Evolutionary conservation across 768 basidiomycete genomes (phyloP), one percentile per base, ranked within the genome.

Genomic region (Lentinula aciculospora): DNA sequence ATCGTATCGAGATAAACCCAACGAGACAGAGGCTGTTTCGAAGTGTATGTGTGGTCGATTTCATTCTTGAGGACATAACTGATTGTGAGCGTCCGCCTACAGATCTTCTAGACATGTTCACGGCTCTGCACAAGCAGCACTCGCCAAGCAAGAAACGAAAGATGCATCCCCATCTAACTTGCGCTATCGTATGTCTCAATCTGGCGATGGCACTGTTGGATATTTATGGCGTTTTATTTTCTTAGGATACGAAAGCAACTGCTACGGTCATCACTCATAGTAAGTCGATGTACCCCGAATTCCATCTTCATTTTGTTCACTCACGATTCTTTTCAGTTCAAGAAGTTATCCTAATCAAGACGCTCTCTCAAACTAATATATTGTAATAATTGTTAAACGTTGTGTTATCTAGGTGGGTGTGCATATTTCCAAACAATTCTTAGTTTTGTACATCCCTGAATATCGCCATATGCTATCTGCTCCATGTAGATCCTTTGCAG

Each of bases 71-170:
- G 42, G 10, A 17, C n/a, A n/a, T 32, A 13, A 6, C 15, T 42
- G 28, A 8, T n/a, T 28, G 45, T 40, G 13, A 27, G n/a, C 10
- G 45, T n/a, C 32, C 2, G 21, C n/a, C 39, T 37, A 25, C 60
- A 85, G 84, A 83, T 64, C 70, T 84, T 49, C 71, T 76, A 42
- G 76, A 79, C 29, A 77, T 79, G 28, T 83, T 84, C 62, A 65
- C 73, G 17, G 70, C 72, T 2, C 72, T 83, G 27, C 81, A 83
- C 66, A 72, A 76, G 44, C 75, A 79, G 46, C 71, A 77, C 61
- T 79, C 82, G 9, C 74, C 80, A 0, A 32, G 12, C 51, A 72
- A 72, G 40, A 68, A 68, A 29, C 73, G 81, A 45, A 76, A 74
- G 56, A 66, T 86, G 25, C 79, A 84, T 64, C 69, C 78, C 7